Conservation (phyloP, 768 basidiomycete species). For the Rhodotorula paludigena region DNA sequence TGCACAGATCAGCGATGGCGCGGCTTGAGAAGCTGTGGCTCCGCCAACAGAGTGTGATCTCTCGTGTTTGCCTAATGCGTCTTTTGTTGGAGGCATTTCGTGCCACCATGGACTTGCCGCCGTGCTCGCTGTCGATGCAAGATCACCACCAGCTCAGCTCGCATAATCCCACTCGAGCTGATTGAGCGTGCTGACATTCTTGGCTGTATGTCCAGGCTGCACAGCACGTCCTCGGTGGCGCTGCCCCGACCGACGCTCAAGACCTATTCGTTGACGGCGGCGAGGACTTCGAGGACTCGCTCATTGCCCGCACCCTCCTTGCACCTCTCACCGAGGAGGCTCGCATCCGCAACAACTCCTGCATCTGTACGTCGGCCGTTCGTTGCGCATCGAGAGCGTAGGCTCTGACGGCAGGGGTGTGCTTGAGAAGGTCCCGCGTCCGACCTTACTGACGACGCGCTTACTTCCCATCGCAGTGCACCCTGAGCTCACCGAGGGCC, state of each 20-base stretch:
- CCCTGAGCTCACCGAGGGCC: slow-evolving; percentile 35
- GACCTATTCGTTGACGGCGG: slow-evolving; percentile 43
- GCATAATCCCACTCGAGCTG: no score
- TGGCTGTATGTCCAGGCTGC: slow-evolving; percentile 21
- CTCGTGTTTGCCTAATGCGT: no score
- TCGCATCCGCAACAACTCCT: slow-evolving; percentile 45
- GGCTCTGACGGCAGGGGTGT: background rate
- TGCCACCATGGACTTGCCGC: no score
- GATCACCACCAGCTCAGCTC: no score
- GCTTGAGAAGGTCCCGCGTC: background rate
- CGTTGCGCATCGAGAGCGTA: background rate
- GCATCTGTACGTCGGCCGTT: slow-evolving; percentile 30
- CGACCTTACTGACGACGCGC: background rate
- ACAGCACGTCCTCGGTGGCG: slow-evolving; percentile 31
- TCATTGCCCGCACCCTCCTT: slow-evolving; percentile 38
- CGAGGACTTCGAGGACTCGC: slow-evolving; percentile 36
- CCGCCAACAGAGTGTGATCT: no score
- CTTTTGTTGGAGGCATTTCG: no score
- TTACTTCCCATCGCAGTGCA: slow-evolving; percentile 3
- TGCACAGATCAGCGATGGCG: no score
- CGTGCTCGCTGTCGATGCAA: no score
- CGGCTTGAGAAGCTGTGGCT: no score
- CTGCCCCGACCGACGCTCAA: slow-evolving; percentile 31
- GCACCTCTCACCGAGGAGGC: slow-evolving; percentile 31
- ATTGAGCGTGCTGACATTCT: no score